A percentile compares a stretch with the other conserved stretches of the same genome.
Evolutionary conservation across 1,139 yeast species (phyloP).

Genomic region (Yamadazyma siamensis): DNA sequence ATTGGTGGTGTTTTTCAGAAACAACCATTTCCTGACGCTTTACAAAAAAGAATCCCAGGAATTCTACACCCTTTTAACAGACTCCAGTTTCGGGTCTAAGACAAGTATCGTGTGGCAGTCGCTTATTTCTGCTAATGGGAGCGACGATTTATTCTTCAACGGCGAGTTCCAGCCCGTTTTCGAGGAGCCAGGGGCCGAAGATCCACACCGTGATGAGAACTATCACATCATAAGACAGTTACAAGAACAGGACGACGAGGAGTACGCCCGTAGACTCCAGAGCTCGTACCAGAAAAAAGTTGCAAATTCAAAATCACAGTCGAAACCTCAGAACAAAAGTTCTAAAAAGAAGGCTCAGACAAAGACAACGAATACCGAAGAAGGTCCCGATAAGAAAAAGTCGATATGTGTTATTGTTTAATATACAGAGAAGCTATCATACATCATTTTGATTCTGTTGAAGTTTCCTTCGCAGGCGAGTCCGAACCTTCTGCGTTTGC

Average conservation of each 20-base stretch:
- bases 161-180: slow-evolving; percentile 52
- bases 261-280: slow-evolving; percentile 49
- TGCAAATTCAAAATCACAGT: too few relatives aligned
- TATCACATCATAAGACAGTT: slow-evolving; percentile 43
- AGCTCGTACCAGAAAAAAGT: slow-evolving; percentile 9
- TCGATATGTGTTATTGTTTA: slow-evolving; percentile 18
- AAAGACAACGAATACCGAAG: background rate
- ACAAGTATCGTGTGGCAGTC: slow-evolving; percentile 72
- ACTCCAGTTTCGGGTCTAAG: slow-evolving; percentile 54
- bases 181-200: slow-evolving; percentile 18
- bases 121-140: slow-evolving; percentile 61
- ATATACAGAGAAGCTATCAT: slow-evolving; percentile 1
- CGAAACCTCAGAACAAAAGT: too few relatives aligned
- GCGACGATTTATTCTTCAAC: slow-evolving; percentile 61
- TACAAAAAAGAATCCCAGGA: slow-evolving; percentile 49
- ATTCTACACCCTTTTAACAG: slow-evolving; percentile 67
- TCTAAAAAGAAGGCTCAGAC: background rate
- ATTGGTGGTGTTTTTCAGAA: slow-evolving; percentile 70
- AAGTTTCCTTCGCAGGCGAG: too few relatives aligned
- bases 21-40: slow-evolving; percentile 79
- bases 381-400: slow-evolving; percentile 15
- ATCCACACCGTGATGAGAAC: slow-evolving; percentile 17
- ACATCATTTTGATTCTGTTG: too few relatives aligned
- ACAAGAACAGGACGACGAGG: slow-evolving; percentile 62
- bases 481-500: background rate